phyloP scores from a whole-genome alignment of 164 flowering plant species.

The Berberis vulgaris region DNA sequence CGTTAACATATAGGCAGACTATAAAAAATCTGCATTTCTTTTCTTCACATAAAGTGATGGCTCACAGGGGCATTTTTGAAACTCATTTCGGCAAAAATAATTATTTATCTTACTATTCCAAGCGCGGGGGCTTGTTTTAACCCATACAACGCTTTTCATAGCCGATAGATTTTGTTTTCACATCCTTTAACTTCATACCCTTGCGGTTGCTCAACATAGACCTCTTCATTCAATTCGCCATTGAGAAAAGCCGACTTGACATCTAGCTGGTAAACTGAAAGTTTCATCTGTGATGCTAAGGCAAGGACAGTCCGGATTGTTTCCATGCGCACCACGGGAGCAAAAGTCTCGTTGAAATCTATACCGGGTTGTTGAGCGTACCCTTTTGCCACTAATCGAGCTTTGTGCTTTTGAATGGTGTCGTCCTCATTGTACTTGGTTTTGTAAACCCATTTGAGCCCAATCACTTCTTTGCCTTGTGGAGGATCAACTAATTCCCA shows the following conservation, averaged over 20 bases:
- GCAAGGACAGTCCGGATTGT: background rate
- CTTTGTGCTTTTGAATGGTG: background rate
- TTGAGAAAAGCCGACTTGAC: background rate
- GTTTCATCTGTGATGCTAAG: background rate
- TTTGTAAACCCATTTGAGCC: background rate
- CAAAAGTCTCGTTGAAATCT: background rate
- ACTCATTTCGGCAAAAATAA: constrained; percentile 3
- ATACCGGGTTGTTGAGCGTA: background rate
- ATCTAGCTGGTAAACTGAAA: background rate
- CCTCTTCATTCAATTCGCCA: background rate
- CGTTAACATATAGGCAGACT: constrained; percentile 5
- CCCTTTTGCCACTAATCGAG: background rate
- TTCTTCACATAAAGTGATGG: constrained; percentile 2
- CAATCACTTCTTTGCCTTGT: too few relatives aligned
- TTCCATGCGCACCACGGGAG: constrained; percentile 1
- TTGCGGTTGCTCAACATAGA: background rate
- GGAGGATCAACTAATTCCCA: too few relatives aligned
- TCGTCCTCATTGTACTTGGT: background rate
- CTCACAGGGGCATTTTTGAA: constrained; percentile 1
- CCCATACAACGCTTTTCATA: constrained; percentile 2
- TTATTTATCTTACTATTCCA: constrained; percentile 10
- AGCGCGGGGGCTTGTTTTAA: constrained; percentile 4
- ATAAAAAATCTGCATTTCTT: background rate
- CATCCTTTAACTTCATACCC: background rate
- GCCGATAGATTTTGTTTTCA: constrained; percentile 4